Conservation (phyloP, 2,329 filamentous ascomycete genomes). For the Colletotrichum kahawae region DNA sequence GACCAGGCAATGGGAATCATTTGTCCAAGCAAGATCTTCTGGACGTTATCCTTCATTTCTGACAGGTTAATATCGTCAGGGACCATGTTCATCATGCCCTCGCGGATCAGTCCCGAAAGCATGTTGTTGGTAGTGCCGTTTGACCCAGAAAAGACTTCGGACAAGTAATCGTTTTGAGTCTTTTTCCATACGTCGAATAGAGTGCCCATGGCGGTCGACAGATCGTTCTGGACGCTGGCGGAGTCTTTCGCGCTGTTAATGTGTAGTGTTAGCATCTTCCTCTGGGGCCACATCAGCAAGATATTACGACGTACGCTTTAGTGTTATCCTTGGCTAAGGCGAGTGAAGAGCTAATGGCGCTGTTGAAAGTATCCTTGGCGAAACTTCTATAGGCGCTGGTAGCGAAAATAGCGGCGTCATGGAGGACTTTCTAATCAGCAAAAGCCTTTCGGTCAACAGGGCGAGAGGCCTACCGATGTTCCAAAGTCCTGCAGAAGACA, state of each 20-base stretch:
- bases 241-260: background rate
- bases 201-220: background rate
- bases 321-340: background rate
- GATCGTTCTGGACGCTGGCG: background rate
- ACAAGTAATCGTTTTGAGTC: background rate
- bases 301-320: background rate
- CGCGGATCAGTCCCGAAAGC: background rate
- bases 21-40: background rate
- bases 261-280: background rate
- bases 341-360: background rate
- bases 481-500: background rate
- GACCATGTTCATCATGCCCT: slow-evolving; percentile 5
- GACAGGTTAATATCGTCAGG: background rate
- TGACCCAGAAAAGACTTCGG: background rate
- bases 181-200: slow-evolving; percentile 10
- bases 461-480: background rate
- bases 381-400: background rate
- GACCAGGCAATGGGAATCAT: slow-evolving; percentile 9
- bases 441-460: background rate
- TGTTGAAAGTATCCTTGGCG: background rate
- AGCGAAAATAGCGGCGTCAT: background rate
- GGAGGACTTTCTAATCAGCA: background rate
- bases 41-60: background rate
- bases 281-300: background rate
- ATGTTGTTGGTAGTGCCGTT: background rate